phyloP scores from a whole-genome alignment of 305 asterid genomes.

The Petunia hybrid region DNA sequence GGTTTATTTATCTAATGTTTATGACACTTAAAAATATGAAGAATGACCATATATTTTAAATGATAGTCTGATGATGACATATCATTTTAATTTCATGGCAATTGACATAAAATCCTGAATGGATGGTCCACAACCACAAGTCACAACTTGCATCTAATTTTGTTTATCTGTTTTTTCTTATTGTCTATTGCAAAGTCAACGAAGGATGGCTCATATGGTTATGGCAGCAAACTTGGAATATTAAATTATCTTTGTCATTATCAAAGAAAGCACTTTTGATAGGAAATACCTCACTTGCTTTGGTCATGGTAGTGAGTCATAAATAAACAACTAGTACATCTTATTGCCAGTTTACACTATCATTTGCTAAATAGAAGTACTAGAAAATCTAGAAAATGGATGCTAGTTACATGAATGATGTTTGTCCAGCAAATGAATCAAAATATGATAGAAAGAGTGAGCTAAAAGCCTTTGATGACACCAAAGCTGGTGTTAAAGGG shows the following conservation, averaged over 20 bases:
- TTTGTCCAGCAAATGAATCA: background rate
- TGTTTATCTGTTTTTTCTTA: background rate
- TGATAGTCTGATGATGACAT: no score
- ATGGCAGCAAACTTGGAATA: constrained; percentile 2
- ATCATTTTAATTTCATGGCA: no score
- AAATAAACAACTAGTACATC: background rate
- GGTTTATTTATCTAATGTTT: no score
- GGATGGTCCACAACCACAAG: constrained; percentile 7
- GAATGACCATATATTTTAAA: no score
- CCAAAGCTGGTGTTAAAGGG: constrained; percentile 31
- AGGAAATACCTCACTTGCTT: background rate
- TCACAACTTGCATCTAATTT: background rate
- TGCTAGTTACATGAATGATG: background rate
- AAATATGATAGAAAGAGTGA: constrained; percentile 20
- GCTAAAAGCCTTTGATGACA: constrained; percentile 25
- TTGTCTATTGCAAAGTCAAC: background rate
- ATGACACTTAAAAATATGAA: no score
- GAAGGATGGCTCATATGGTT: background rate
- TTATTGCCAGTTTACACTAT: background rate
- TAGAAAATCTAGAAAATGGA: constrained; percentile 14
- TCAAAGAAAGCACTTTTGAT: background rate
- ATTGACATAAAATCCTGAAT: no score
- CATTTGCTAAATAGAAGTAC: background rate
- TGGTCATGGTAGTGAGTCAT: background rate
- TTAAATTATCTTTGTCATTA: background rate